Evolutionary conservation across 441 rosid genomes (phyloP), one percentile per base, ranked within the genome.

Genomic region (Biscutella laevigata): DNA sequence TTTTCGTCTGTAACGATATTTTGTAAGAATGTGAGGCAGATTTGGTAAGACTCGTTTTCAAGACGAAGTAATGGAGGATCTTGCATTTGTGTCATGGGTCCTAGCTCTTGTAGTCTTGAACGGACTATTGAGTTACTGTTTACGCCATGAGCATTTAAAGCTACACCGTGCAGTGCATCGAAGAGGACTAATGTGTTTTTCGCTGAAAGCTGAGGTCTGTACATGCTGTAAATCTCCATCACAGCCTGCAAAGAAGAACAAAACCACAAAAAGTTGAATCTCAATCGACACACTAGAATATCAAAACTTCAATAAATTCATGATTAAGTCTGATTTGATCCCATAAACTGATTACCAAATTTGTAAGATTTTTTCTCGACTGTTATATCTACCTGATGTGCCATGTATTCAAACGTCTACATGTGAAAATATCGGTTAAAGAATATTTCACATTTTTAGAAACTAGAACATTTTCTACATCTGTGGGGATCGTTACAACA

Each of bases 11-110:
- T 35, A 26, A 81, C 56, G 14, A 90, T 85, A 69, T 90, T 82
- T 70, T 88, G 96, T 59, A 94, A 62, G 72, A 94, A 83, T 42
- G 95, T 81, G 51, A 94, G 87, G 72, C 99, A 83, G 61, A 90
- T 82, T 57, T 94, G 98, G 63, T 77, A 90, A n/a, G 96, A 85
- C 73, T 94, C 99, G 29, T 87, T 94, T 71, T 94, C 99, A 5
- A 94, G 84, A 47, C 99, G 96, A 14, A 94, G 65, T 1, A 94
- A 67, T 5, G 99, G 99, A 57, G 99, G 99, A 63, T 90, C 99
- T 73, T 90, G 99, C 98, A 94, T 90, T 60, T 94, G 99, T 36
- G 95, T 88, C 77, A 90, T 77, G 32, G 92, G 71, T 66, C 85
- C 95, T 62, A 85, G 78, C 61, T 90, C 99, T 71, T 74, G 96